Evolutionary conservation across 2,329 filamentous ascomycete species (phyloP), one percentile per base, ranked within the genome.

Genomic region (Orbilia blumenaviensis): DNA sequence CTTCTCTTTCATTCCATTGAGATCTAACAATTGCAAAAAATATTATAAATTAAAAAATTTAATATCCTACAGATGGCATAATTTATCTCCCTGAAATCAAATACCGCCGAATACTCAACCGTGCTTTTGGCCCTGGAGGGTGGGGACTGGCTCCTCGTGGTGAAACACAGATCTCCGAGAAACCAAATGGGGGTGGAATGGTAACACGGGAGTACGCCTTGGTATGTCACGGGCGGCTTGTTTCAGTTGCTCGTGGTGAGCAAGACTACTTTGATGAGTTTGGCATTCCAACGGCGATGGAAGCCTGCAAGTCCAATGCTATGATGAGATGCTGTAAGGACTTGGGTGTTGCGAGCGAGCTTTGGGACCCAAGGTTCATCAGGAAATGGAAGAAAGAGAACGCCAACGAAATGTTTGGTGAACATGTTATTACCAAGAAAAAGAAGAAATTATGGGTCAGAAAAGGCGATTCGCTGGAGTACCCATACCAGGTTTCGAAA

Each of bases 321-420:
- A 87, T 99, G 79, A 96, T 98, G 90, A 92, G 95, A 72, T 98
- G 94, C 87, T 98, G 95, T 86, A 99, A 99, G 85, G 95, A 99
- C 83, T 85, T 99, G 32, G 95, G 95, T 36, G 91, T 99, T 78
- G 95, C 93, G 0, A 94, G 91, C 78, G 95, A 99, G 84, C 87
- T 99, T 18, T 99, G 95, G 95, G 95, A 99, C 84, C 95, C 95
- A 36, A 86, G 92, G 66, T 99, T 91, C 84, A 93, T 98, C 79
- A 89, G 92, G 80, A 88, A 88, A 80, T 99, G 93, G 85, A 91
- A 91, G 86, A 89, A 89, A 80, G 85, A 89, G 80, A 85, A 91
- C 81, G 90, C 90, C 67, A 89, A 90, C 80, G 92, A 97, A 86
- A 86, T 90, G 34, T 97, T 94, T 88, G 94, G 94, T 46, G 95